Base-by-base conservation (phyloP, 1,284 basidiomycete genomes). In the Moniliophthora roreri region DNA sequence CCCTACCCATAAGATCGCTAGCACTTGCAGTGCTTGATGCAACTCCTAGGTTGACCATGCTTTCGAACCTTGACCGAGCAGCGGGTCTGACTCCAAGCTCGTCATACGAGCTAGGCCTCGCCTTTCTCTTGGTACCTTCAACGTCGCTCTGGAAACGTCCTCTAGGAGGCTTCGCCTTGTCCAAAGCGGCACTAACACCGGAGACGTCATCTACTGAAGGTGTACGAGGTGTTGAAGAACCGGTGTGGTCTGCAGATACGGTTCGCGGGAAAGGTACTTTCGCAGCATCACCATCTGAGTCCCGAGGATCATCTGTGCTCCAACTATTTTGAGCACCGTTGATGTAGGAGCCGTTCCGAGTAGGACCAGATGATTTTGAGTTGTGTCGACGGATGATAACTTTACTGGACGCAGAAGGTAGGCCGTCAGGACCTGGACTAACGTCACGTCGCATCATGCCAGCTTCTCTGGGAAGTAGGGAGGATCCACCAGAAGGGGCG, bases 71-170 rank as follows among this genome's bases (percentile, higher is more conserved):
- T 53, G 82, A 78, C 57, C 81, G 73, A 57, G 76, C 61, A 37
- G 72, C 69, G 39, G 71, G 68, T 62, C 72, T 74, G 45, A 68
- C 74, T 16, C 82, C 82, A 51, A 83, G 67, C 55, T 86, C 89
- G 62, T 88, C 89, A 55, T 80, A 82, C 51, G 87, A 87, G 61
- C 71, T 83, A n/a, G 85, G 85, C 40, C 85, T 73, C 15, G 75
- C 75, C 41, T 79, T 75, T 52, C 80, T 72, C 55, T 79, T 74
- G 28, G 77, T 66, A 60, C 81, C 82, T 60, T 87, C 86, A 47
- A 86, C 71, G 60, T 90, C 86, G 62, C 84, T 86, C 64, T 85
- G 82, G 70, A 89, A 87, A 34, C 86, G 78, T 18, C 82, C 81
- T 4, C 85, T 78, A 48, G 74, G 70, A 37, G 74, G 72, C 8